These are phyloP conservation scores for Tulasnella sp. DNA, from an alignment of 768 basidiomycete species.

Conservation along the genomic window DNA sequence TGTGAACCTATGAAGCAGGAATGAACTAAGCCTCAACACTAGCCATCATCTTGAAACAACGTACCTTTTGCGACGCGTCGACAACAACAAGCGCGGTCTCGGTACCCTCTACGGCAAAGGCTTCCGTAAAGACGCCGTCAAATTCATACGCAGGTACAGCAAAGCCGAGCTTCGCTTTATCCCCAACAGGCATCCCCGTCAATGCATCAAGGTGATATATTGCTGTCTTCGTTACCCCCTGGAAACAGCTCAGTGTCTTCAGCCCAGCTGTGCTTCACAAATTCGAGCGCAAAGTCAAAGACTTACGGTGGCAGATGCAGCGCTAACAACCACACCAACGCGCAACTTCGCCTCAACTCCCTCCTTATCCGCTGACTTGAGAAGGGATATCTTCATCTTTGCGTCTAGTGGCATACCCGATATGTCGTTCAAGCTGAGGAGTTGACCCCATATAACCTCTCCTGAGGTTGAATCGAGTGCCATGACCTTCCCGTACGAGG, in stretches of 20 bases:
- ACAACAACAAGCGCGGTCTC: constrained; percentile 35
- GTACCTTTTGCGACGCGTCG: constrained; percentile 68
- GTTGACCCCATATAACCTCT: constrained; percentile 64
- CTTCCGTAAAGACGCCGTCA: neutral
- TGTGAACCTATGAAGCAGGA: neutral
- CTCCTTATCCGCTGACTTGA: constrained; percentile 28
- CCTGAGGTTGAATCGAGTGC: constrained; percentile 76
- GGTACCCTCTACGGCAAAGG: neutral
- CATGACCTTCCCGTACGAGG: constrained; percentile 61
- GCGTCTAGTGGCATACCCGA: neutral
- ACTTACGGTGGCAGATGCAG: neutral
- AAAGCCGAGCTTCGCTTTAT: neutral
- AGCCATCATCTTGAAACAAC: too few relatives aligned
- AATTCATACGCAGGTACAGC: neutral
- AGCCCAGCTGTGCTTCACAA: neutral
- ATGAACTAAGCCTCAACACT: too few relatives aligned
- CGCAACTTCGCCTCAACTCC: neutral
- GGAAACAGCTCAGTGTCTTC: neutral
- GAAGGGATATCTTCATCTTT: constrained; percentile 44
- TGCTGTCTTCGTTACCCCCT: constrained; percentile 37
- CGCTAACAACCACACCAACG: neutral
- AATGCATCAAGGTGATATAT: constrained; percentile 66
- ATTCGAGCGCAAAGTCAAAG: constrained; percentile 2
- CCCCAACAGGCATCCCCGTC: constrained; percentile 40
- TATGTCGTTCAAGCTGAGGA: constrained; percentile 65